phyloP scores from a whole-genome alignment of 257 asterid genomes.

The Parsonsia alboflavescens region DNA sequence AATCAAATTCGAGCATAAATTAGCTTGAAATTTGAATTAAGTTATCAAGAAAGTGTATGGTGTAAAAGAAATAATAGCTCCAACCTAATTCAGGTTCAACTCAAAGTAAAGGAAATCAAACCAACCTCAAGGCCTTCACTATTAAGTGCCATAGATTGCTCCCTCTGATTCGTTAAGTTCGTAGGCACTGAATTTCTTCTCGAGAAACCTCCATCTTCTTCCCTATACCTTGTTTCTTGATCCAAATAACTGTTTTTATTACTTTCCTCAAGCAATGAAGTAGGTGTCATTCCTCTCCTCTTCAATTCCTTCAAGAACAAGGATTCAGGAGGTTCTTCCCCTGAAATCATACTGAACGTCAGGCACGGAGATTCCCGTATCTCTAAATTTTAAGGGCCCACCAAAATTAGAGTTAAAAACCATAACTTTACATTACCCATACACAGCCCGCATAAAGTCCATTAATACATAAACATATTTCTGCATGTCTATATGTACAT shows the following conservation, averaged over 20 bases:
- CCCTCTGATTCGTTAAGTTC: constrained; percentile 61
- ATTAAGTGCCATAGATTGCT: constrained; percentile 79
- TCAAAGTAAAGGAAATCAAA: constrained; percentile 7
- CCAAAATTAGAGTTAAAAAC: background rate
- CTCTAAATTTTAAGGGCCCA: background rate
- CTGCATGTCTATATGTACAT: background rate
- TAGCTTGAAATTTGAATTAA: background rate
- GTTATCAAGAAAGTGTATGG: background rate
- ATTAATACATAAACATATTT: too few relatives aligned
- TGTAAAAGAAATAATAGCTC: background rate
- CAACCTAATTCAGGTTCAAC: background rate
- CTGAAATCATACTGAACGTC: constrained; percentile 32
- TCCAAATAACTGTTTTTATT: constrained; percentile 42
- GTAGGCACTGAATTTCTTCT: constrained; percentile 49
- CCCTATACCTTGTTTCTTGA: constrained; percentile 50
- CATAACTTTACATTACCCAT: background rate
- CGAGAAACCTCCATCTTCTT: constrained; percentile 76
- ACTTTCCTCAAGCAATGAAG: constrained; percentile 84
- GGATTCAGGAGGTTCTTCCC: constrained; percentile 94
- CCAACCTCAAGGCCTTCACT: constrained; percentile 97
- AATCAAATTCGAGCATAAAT: background rate
- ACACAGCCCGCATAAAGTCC: background rate
- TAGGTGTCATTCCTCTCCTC: constrained; percentile 83
- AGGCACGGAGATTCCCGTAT: background rate
- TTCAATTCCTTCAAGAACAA: constrained; percentile 82